Conservation (phyloP, 2,329 filamentous ascomycete genomes). For the Monosporascus cannonballus region DNA sequence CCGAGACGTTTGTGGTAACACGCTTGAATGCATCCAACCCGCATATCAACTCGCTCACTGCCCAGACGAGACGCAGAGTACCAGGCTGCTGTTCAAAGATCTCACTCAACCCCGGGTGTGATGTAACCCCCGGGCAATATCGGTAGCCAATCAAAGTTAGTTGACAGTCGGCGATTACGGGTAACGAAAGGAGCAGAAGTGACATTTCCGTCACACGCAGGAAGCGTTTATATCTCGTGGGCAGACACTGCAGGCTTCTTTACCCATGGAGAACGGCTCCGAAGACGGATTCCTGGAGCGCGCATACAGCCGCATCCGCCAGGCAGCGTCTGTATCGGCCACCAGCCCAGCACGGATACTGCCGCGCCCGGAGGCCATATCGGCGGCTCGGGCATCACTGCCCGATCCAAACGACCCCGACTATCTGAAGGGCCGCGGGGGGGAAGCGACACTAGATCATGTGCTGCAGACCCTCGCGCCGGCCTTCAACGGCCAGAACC, state of each 20-base stretch:
- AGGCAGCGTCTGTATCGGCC: constrained; percentile 1
- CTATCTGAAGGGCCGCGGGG: constrained; percentile 28
- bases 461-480: constrained; percentile 42
- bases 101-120: too few relatives aligned
- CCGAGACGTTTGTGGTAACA: too few relatives aligned
- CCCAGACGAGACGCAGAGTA: too few relatives aligned
- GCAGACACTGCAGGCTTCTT: background rate
- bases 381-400: constrained; percentile 33
- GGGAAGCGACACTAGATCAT: constrained; percentile 32
- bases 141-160: too few relatives aligned
- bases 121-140: too few relatives aligned
- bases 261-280: background rate
- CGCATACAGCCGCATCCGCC: background rate
- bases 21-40: too few relatives aligned
- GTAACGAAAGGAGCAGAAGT: too few relatives aligned
- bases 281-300: constrained; percentile 8
- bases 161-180: too few relatives aligned
- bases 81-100: too few relatives aligned
- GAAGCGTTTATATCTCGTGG: too few relatives aligned
- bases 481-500: constrained; percentile 61
- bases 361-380: constrained; percentile 29
- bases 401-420: constrained; percentile 21
- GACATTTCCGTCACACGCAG: too few relatives aligned
- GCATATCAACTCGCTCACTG: too few relatives aligned
- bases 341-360: constrained; percentile 28